These are phyloP conservation scores for Saturnispora kantuleensis DNA, from an alignment of 805 yeast genomes.

Conservation along the genomic window DNA sequence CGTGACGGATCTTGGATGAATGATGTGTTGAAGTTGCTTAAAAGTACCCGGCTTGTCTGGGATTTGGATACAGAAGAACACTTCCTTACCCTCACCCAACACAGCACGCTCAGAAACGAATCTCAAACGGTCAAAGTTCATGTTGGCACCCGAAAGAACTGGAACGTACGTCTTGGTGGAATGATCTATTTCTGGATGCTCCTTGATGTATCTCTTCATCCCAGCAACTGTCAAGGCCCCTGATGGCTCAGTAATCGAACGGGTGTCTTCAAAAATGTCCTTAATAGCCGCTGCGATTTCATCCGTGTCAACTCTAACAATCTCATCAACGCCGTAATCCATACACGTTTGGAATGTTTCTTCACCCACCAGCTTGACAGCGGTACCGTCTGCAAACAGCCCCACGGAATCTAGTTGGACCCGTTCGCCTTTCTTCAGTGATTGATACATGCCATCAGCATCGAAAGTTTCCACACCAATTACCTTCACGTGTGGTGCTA, in stretches of 20 bases:
- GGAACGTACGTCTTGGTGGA: slow-evolving; percentile 67
- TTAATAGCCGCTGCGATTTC: slow-evolving; percentile 94
- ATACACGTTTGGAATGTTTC: slow-evolving; percentile 80
- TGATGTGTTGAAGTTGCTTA: slow-evolving; percentile 58
- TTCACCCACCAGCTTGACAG: slow-evolving; percentile 81
- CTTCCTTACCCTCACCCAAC: slow-evolving; percentile 97
- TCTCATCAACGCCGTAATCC: slow-evolving; percentile 68
- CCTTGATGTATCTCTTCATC: slow-evolving; percentile 65
- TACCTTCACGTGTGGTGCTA: slow-evolving; percentile 95
- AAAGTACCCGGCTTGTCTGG: slow-evolving; percentile 94
- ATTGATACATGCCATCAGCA: slow-evolving; percentile 83
- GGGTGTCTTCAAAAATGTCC: slow-evolving; percentile 91
- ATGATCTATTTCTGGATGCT: slow-evolving; percentile 64
- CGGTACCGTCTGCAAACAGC: slow-evolving; percentile 97
- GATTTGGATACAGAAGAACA: slow-evolving; percentile 78
- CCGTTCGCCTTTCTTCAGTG: slow-evolving; percentile 47
- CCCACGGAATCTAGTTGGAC: slow-evolving; percentile 68
- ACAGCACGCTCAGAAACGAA: slow-evolving; percentile 96
- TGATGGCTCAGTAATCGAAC: slow-evolving; percentile 91
- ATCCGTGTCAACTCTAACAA: slow-evolving; percentile 51
- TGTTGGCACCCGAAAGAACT: slow-evolving; percentile 90
- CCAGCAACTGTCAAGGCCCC: slow-evolving; percentile 98
- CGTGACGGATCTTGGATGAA: slow-evolving; percentile 84
- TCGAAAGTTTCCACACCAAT: slow-evolving; percentile 95
- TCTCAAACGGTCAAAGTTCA: slow-evolving; percentile 93